Base-by-base conservation (phyloP, 805 yeast genomes). In the Candida tammaniensis region DNA sequence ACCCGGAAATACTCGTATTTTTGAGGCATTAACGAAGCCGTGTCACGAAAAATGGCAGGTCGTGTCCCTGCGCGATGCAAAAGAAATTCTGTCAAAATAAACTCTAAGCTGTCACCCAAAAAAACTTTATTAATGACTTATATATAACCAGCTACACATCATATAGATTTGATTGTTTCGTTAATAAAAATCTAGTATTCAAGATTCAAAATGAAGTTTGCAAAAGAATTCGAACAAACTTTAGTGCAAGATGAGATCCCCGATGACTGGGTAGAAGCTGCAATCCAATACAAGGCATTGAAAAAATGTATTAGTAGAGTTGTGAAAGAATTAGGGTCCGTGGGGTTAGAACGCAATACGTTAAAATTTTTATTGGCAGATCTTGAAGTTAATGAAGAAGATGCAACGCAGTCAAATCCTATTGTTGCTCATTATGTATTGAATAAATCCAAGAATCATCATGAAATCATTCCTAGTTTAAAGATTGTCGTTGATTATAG, bases 211-310 rank as follows among this genome's bases (percentile, higher is more conserved):
- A 84, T 84, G 91, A 84, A 83, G 68, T 83, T 84, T 52, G 89
- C 86, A 4, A 84, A 83, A 52, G 71, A 74, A 5, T 73, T 80
- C 37, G 82, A 83, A 49, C 76, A 80, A 46, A 72, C 78, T 2
- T 65, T 84, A 16, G 64, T 64, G 23, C 80, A 74, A 35, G 82
- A 78, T 31, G 69, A 72, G 2, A 64, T 82, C 11, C 91, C 91
- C 5, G 66, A 62, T 17, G 81, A 76, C 15, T 83, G 93, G 93
- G 60, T 74, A 0, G 71, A 66, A 18, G 72, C 76, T 5, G 85
- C 88, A 10, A 82, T 83, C 29, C 85, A 82, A 44, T 83, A 83
- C 53, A 83, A 83, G 52, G 71, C 77, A 3, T 54, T 83, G 38
- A 83, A 83, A 51, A 84, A 83, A 51, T 69, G 78, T 38, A 81